A percentile compares a stretch with the other conserved stretches of the same genome.
Conservation (phyloP, 306 rosid genomes). For the Cicer pinnatifidum region DNA sequence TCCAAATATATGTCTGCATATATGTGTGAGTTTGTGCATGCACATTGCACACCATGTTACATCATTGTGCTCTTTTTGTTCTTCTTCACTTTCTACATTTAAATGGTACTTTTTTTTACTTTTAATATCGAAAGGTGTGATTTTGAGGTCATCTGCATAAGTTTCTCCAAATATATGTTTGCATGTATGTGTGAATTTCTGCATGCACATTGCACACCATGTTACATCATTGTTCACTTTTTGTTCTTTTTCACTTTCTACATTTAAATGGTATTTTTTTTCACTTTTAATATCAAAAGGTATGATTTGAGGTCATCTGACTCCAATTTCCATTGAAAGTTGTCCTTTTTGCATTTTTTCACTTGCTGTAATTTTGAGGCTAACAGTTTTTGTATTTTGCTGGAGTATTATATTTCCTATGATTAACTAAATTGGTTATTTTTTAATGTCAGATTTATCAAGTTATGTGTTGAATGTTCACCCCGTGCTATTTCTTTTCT, state of each 20-base stretch:
- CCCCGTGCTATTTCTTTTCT: slow-evolving; percentile 42
- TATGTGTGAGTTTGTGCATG: not conserved
- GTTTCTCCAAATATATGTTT: not conserved
- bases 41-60: not conserved
- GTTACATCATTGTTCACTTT: not conserved
- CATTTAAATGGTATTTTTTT: slow-evolving; percentile 13
- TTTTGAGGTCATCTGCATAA: not conserved
- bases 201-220: not conserved
- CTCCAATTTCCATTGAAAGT: not conserved
- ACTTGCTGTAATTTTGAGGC: slow-evolving; percentile 31
- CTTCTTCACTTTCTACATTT: slow-evolving; percentile 4
- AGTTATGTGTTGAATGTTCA: slow-evolving; percentile 40
- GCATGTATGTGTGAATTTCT: not conserved
- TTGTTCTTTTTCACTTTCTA: slow-evolving; percentile 2
- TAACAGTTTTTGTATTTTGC: slow-evolving; percentile 2
- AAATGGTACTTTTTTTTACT: not conserved
- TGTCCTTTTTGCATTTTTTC: slow-evolving; percentile 16
- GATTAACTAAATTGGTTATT: slow-evolving; percentile 20
- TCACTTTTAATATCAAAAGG: slow-evolving; percentile 10
- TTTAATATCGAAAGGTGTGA: too few relatives aligned
- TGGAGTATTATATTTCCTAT: slow-evolving; percentile 17
- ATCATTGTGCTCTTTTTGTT: not conserved
- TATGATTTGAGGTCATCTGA: not conserved
- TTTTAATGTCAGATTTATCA: slow-evolving; percentile 27
- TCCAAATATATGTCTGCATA: not conserved